Percentiles rank a stretch among this genome's conserved stretches.
phyloP scores from a whole-genome alignment of 2,329 filamentous ascomycete genomes.

The Ophiocordyceps unilateralis region DNA sequence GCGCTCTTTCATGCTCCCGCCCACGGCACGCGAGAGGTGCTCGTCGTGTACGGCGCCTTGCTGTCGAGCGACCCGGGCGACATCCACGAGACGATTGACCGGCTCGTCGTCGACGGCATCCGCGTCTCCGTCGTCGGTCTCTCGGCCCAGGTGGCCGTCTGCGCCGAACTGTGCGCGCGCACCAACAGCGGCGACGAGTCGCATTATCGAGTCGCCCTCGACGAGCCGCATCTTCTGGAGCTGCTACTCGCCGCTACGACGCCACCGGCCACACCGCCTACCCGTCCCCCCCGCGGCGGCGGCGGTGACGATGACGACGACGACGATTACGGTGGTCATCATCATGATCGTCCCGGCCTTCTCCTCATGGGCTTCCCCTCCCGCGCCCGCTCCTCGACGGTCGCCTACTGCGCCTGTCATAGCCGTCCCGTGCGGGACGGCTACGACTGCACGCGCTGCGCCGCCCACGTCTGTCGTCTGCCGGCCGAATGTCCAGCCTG shows the following conservation, averaged over 20 bases:
- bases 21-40: conserved; percentile 83
- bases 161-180: conserved; percentile 68
- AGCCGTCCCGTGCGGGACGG: conserved; percentile 67
- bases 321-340: conserved; percentile 14
- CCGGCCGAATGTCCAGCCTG: conserved; percentile 86
- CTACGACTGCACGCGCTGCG: conserved; percentile 81
- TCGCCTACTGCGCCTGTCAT: conserved; percentile 80
- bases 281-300: too few relatives aligned
- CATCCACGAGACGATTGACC: conserved; percentile 75
- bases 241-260: conserved; percentile 80
- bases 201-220: conserved; percentile 68
- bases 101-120: conserved; percentile 66
- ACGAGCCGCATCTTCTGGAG: conserved; percentile 63
- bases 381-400: conserved; percentile 45
- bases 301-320: too few relatives aligned
- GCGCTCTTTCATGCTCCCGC: conserved; percentile 83
- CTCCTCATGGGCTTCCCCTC: conserved; percentile 98
- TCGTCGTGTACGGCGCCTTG: conserved; percentile 82
- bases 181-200: conserved; percentile 69
- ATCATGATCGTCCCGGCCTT: conserved; percentile 44
- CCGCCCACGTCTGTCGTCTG: conserved; percentile 72
- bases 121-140: conserved; percentile 80
- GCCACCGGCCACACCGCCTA: conserved; percentile 51
- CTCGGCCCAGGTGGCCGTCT: conserved; percentile 82
- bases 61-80: conserved; percentile 86